Conservation (phyloP, 1,284 basidiomycete species). For the Porogramme epimiltina region DNA sequence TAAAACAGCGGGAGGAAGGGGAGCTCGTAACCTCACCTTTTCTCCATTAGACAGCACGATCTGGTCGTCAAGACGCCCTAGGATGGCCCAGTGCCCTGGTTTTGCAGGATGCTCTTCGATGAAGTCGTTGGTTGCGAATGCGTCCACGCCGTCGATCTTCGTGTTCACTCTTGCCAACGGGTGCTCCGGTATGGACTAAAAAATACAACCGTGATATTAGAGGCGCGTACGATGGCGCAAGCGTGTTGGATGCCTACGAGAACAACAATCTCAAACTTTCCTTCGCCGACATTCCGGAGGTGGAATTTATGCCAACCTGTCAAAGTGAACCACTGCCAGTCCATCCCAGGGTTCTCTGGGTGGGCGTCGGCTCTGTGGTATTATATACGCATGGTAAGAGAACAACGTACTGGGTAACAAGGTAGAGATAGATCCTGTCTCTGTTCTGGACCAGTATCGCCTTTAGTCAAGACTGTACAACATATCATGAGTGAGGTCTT, state of each 20-base stretch:
- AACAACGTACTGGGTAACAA: too few relatives aligned
- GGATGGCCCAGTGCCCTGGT: conserved; percentile 41
- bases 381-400: too few relatives aligned
- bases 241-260: conserved; percentile 16
- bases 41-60: conserved; percentile 30
- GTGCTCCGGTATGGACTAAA: conserved; percentile 10
- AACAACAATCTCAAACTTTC: conserved; percentile 22
- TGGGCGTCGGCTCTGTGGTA: too few relatives aligned
- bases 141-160: conserved; percentile 26
- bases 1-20: too few relatives aligned
- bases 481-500: too few relatives aligned
- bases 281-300: conserved; percentile 23
- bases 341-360: too few relatives aligned
- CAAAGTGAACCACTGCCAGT: too few relatives aligned
- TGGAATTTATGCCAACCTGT: too few relatives aligned
- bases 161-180: conserved; percentile 30
- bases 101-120: conserved; percentile 44
- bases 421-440: too few relatives aligned
- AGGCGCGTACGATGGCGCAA: conserved; percentile 5
- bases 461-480: too few relatives aligned
- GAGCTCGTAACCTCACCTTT: too few relatives aligned
- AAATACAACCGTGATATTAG: neutral
- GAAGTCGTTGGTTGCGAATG: conserved; percentile 42
- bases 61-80: conserved; percentile 50
- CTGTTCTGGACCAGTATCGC: too few relatives aligned